Conservation (phyloP, 768 basidiomycete genomes). For the Trametes coccinea region DNA sequence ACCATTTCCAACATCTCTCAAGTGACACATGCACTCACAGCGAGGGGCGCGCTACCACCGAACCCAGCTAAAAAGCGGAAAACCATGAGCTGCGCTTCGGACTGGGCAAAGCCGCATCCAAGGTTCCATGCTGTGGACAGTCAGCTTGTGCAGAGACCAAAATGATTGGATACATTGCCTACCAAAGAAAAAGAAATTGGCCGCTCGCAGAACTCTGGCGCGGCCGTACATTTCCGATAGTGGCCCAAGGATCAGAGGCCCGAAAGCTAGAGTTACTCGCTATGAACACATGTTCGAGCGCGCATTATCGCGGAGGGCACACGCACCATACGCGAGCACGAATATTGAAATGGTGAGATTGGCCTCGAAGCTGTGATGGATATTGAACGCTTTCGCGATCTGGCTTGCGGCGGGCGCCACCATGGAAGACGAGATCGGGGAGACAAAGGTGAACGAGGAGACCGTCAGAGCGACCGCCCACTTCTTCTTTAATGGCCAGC, state of each 20-base stretch:
- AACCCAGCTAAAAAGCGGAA: conserved; percentile 72
- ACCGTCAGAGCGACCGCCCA: conserved; percentile 44
- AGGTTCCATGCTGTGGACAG: conserved; percentile 53
- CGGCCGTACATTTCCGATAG: conserved; percentile 74
- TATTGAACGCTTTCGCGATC: conserved; percentile 53
- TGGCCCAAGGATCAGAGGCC: conserved; percentile 52
- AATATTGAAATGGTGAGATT: conserved; percentile 64
- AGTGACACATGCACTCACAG: conserved; percentile 33
- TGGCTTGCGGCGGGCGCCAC: conserved; percentile 62
- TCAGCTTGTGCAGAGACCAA: neutral
- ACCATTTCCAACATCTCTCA: neutral
- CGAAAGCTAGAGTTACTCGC: conserved; percentile 41
- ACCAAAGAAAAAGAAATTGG: conserved; percentile 73
- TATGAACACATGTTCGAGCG: conserved; percentile 11
- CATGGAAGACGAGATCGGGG: conserved; percentile 69
- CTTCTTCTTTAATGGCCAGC: conserved; percentile 60
- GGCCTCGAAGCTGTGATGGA: conserved; percentile 48
- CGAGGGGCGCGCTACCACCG: conserved; percentile 70
- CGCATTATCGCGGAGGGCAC: neutral
- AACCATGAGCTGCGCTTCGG: conserved; percentile 55
- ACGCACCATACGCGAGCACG: conserved; percentile 58
- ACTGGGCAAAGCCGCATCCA: conserved; percentile 59
- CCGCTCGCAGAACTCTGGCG: conserved; percentile 55
- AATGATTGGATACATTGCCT: neutral
- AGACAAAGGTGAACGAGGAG: conserved; percentile 31